A percentile compares a stretch with the other conserved stretches of the same genome.
Evolutionary conservation across 2,329 filamentous ascomycete species (phyloP).

Genomic region (Fusarium irregulare): DNA sequence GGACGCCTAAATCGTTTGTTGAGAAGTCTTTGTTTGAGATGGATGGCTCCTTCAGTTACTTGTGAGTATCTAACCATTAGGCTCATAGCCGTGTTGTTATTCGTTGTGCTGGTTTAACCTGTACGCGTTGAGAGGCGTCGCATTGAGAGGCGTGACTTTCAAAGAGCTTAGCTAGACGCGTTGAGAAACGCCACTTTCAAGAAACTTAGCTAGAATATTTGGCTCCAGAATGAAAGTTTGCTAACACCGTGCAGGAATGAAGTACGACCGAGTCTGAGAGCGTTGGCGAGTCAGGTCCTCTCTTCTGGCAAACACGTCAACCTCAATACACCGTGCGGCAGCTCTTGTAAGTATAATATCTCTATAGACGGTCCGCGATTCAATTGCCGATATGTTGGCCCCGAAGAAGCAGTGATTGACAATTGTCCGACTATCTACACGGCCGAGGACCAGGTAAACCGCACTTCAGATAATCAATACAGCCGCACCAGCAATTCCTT

Average conservation of each 20-base stretch:
- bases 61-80: too few species aligned
- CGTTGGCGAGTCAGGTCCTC: neutral
- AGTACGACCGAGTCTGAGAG: neutral
- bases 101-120: too few species aligned
- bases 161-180: too few species aligned
- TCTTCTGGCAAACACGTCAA: neutral
- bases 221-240: neutral
- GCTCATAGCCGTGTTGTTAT: too few species aligned
- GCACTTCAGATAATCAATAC: neutral
- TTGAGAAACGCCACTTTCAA: too few species aligned
- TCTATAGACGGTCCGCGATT: neutral
- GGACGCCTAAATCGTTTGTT: neutral
- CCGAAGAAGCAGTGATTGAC: neutral
- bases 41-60: neutral
- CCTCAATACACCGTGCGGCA: neutral
- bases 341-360: neutral
- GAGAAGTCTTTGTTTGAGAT: too few species aligned
- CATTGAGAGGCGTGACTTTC: too few species aligned
- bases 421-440: neutral
- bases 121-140: too few species aligned
- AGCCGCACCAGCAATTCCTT: neutral
- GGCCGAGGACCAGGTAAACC: neutral
- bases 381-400: neutral
- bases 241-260: neutral
- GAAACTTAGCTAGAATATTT: too few species aligned